These are phyloP conservation scores for Aspergillus latus DNA, from an alignment of 2,329 filamentous ascomycete species.

Conservation along the genomic window DNA sequence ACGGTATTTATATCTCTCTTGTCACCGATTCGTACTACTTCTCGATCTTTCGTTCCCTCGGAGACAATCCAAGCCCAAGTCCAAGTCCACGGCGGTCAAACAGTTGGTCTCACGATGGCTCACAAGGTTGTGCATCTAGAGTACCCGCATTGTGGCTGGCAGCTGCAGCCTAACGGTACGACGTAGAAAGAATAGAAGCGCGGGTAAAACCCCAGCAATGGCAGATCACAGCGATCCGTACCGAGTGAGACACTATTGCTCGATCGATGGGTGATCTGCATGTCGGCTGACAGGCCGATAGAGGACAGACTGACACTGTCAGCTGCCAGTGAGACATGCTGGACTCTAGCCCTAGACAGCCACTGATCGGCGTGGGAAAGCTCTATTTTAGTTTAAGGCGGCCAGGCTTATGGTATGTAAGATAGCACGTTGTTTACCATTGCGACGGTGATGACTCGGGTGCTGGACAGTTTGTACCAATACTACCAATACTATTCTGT, in stretches of 20 bases:
- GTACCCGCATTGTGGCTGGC: background rate
- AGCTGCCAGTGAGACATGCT: slow-evolving; percentile 7
- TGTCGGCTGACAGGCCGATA: background rate
- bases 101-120: background rate
- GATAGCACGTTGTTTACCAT: background rate
- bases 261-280: background rate
- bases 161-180: background rate
- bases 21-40: no score
- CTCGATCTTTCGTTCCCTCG: no score
- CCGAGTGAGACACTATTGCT: slow-evolving; percentile 4
- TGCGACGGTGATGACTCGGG: background rate
- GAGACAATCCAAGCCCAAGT: no score
- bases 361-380: background rate
- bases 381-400: background rate
- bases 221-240: background rate
- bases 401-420: background rate
- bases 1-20: background rate
- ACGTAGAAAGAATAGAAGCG: background rate
- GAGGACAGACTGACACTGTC: background rate
- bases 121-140: no score
- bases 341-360: background rate
- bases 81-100: background rate
- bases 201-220: background rate
- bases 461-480: no score
- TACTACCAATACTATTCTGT: no score